Evolutionary conservation across 1,284 basidiomycete genomes (phyloP).

Genomic region (Phenoliferia sp.): DNA sequence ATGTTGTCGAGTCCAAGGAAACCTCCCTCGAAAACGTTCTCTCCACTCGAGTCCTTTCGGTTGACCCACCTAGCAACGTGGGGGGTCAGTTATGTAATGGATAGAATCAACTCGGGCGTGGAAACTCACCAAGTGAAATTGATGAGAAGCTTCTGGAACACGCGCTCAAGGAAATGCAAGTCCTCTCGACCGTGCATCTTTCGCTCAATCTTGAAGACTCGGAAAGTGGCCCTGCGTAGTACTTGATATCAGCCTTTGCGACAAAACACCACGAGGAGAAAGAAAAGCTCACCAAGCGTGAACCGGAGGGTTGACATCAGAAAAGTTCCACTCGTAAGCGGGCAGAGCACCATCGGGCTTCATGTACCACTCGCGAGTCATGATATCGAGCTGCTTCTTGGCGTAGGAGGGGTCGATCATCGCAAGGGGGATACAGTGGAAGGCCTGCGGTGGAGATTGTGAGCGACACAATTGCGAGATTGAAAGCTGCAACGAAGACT

Average conservation of each 20-base stretch:
- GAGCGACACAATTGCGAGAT: background rate
- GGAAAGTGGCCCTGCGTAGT: constrained; percentile 70
- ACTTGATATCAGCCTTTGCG: background rate
- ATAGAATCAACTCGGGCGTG: too few relatives aligned
- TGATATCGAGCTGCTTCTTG: constrained; percentile 92
- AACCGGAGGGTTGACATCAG: constrained; percentile 93
- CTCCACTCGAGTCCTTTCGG: constrained; percentile 88
- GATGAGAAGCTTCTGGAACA: constrained; percentile 93
- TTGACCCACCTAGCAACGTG: constrained; percentile 78
- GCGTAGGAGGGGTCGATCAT: constrained; percentile 92
- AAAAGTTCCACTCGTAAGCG: constrained; percentile 98
- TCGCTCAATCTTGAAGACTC: constrained; percentile 96
- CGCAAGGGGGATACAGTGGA: constrained; percentile 95
- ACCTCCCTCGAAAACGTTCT: constrained; percentile 96
- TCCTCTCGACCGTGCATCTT: constrained; percentile 90
- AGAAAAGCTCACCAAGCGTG: constrained; percentile 71
- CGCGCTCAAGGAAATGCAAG: constrained; percentile 86
- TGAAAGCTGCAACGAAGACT: background rate
- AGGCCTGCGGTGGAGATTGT: constrained; percentile 54
- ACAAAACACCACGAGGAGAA: background rate
- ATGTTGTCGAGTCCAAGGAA: constrained; percentile 98
- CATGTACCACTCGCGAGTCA: constrained; percentile 97
- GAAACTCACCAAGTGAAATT: constrained; percentile 83
- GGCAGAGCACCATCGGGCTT: constrained; percentile 97
- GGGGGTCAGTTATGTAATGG: background rate